Evolutionary conservation across 495 filamentous ascomycete genomes (phyloP).

Genomic region (Aspergillus wentii): DNA sequence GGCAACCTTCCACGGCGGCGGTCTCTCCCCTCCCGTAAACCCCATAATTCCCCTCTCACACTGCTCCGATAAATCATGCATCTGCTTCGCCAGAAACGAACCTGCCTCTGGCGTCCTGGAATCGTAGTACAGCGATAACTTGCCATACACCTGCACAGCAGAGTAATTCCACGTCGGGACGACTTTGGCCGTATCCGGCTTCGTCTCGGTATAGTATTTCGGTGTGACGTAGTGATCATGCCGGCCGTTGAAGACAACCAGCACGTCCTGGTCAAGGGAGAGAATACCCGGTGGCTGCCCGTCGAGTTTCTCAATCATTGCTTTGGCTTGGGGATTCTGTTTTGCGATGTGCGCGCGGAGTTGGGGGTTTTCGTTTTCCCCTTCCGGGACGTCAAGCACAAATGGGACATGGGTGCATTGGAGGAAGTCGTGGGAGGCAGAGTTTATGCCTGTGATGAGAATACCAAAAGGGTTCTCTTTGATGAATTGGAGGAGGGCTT

Average conservation of each 20-base stretch:
- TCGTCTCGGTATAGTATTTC: constrained; percentile 53
- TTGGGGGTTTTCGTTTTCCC: constrained; percentile 7
- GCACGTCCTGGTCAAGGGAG: constrained; percentile 15
- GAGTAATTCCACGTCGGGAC: constrained; percentile 57
- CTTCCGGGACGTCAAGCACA: constrained; percentile 31
- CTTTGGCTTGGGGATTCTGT: constrained; percentile 43
- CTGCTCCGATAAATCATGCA: constrained; percentile 33
- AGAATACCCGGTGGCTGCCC: constrained; percentile 4
- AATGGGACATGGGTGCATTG: constrained; percentile 45
- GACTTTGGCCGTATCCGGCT: constrained; percentile 49
- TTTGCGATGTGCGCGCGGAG: constrained; percentile 42
- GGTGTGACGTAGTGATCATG: constrained; percentile 52
- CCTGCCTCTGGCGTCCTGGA: constrained; percentile 23
- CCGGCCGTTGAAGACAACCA: constrained; percentile 47
- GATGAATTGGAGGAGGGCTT: constrained; percentile 36
- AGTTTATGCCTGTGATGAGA: constrained; percentile 41
- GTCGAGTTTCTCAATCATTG: constrained; percentile 33
- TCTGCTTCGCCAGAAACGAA: constrained; percentile 30
- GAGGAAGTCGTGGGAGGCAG: constrained; percentile 26
- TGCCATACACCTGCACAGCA: constrained; percentile 48
- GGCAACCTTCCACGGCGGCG: constrained; percentile 35
- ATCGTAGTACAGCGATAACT: constrained; percentile 38
- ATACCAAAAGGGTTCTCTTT: constrained; percentile 41
- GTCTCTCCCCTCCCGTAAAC: constrained; percentile 22
- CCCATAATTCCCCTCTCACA: constrained; percentile 38